Conservation (phyloP, 2,329 filamentous ascomycete genomes). For the Pseudogymnoascus sp. region DNA sequence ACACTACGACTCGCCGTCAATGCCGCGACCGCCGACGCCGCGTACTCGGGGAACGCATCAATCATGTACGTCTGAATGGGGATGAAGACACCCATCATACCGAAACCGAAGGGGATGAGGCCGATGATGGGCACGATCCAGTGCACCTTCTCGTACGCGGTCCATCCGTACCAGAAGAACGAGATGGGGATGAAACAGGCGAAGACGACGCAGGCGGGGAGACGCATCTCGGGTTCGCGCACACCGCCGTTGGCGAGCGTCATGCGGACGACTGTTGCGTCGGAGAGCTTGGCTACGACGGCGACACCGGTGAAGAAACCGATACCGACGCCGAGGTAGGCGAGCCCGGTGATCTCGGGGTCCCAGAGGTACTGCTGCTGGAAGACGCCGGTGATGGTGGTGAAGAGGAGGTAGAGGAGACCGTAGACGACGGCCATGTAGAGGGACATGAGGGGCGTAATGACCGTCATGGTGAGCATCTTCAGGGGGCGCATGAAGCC, state of each 20-base stretch:
- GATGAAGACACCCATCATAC: constrained; percentile 38
- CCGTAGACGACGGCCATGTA: constrained; percentile 47
- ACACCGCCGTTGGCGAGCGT: constrained; percentile 34
- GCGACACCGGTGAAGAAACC: constrained; percentile 34
- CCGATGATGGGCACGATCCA: constrained; percentile 39
- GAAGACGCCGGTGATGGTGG: constrained; percentile 44
- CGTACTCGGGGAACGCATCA: constrained; percentile 34
- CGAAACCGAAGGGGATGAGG: constrained; percentile 36
- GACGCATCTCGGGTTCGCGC: constrained; percentile 32
- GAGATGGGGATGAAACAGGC: constrained; percentile 36
- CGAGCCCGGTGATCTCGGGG: constrained; percentile 35
- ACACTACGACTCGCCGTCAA: constrained; percentile 37
- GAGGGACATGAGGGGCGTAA: constrained; percentile 36
- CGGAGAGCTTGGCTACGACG: constrained; percentile 36
- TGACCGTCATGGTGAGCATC: constrained; percentile 31
- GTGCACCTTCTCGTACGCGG: constrained; percentile 33
- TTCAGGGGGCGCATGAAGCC: constrained; percentile 45
- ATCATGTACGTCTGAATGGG: constrained; percentile 41
- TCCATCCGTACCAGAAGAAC: constrained; percentile 46
- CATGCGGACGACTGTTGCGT: constrained; percentile 38
- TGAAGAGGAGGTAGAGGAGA: constrained; percentile 45
- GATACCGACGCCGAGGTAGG: constrained; percentile 37
- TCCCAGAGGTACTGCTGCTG: constrained; percentile 34
- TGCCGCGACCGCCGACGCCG: constrained; percentile 35
- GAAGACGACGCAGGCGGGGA: constrained; percentile 37